Percentiles rank a stretch among this genome's conserved stretches.
These are phyloP conservation scores for Exophiala viscosa DNA, from an alignment of 2,329 filamentous ascomycete genomes.

Conservation along the genomic window DNA sequence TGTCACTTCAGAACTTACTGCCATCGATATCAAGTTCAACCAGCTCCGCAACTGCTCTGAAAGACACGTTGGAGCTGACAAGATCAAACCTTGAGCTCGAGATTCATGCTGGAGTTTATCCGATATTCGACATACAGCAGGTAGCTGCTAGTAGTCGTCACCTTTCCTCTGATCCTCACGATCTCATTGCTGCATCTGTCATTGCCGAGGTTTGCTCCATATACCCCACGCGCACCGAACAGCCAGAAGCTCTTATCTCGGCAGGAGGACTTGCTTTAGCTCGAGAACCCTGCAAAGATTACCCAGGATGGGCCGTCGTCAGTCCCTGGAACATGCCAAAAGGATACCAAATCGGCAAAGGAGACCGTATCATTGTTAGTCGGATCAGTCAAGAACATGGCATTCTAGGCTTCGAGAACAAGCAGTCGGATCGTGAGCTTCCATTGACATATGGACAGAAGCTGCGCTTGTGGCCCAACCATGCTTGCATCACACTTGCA, in stretches of 20 bases:
- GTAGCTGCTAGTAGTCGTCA: conserved; percentile 65
- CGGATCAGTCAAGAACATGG: conserved; percentile 76
- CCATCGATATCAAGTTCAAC: conserved; percentile 28
- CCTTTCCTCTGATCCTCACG: conserved; percentile 31
- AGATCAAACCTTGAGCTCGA: conserved; percentile 53
- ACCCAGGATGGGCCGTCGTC: conserved; percentile 68
- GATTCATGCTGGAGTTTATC: conserved; percentile 73
- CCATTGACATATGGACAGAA: conserved; percentile 61
- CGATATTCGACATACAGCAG: conserved; percentile 74
- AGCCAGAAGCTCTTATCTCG: conserved; percentile 64
- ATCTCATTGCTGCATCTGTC: conserved; percentile 63
- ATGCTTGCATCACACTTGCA: conserved; percentile 72
- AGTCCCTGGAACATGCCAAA: conserved; percentile 52
- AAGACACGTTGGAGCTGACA: conserved; percentile 21
- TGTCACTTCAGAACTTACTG: conserved; percentile 60
- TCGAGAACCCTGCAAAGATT: conserved; percentile 68
- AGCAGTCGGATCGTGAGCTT: conserved; percentile 37
- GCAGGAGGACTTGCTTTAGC: conserved; percentile 68
- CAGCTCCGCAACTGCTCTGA: conserved; percentile 18
- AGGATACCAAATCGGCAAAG: conserved; percentile 38
- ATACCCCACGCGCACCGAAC: conserved; percentile 53
- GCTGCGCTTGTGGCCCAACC: conserved; percentile 72
- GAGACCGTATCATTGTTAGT: conserved; percentile 62
- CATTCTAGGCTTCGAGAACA: conserved; percentile 59
- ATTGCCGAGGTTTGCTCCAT: conserved; percentile 68